Evolutionary conservation across 768 basidiomycete species (phyloP).

Genomic region (Tremella mesenterica): DNA sequence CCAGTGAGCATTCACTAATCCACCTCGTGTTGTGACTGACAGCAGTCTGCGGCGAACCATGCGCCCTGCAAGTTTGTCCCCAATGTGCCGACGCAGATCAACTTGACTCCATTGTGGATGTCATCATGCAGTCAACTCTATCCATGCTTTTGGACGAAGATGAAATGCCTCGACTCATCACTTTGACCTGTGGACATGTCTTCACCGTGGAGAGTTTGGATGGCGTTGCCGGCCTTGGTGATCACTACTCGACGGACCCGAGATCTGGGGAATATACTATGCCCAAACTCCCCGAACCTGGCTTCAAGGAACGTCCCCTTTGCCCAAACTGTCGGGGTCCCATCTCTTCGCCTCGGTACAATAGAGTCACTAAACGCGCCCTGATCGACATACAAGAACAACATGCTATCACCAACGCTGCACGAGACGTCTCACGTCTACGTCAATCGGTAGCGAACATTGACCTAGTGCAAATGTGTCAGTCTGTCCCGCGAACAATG

Average conservation of each 20-base stretch:
- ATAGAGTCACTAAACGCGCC: constrained; percentile 56
- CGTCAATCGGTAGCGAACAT: background rate
- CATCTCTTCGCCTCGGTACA: constrained; percentile 56
- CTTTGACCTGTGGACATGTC: constrained; percentile 56
- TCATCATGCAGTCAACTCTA: constrained; percentile 55
- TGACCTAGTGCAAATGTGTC: background rate
- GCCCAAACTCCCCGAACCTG: constrained; percentile 47
- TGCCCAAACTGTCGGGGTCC: constrained; percentile 59
- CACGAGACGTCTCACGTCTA: background rate
- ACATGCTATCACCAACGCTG: constrained; percentile 49
- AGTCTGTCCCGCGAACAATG: background rate
- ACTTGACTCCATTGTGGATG: constrained; percentile 52
- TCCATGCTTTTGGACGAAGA: too few relatives aligned
- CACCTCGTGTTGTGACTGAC: background rate
- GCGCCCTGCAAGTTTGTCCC: constrained; percentile 53
- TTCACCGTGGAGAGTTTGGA: constrained; percentile 68
- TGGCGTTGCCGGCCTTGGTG: constrained; percentile 51
- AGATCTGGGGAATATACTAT: constrained; percentile 48
- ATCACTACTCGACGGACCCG: constrained; percentile 50
- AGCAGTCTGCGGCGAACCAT: constrained; percentile 62
- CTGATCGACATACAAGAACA: constrained; percentile 59
- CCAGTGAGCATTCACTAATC: constrained; percentile 48
- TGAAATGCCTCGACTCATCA: constrained; percentile 51
- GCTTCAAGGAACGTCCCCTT: constrained; percentile 49
- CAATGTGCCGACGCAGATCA: constrained; percentile 48